These are phyloP conservation scores for Inga oerstediana DNA, from an alignment of 306 rosid genomes.

Conservation along the genomic window DNA sequence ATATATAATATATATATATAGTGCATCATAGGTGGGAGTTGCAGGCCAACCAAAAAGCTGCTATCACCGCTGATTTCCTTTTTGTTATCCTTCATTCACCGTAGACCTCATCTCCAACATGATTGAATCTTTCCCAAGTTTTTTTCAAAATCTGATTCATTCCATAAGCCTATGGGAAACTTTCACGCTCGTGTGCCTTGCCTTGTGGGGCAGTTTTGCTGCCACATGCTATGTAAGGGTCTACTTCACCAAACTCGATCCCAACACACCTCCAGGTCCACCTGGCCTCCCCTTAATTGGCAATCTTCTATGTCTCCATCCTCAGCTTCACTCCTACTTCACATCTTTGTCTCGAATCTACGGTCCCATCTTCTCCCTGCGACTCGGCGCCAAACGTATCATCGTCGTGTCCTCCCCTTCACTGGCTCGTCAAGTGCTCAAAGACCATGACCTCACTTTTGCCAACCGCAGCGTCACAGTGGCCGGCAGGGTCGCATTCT, in stretches of 20 bases:
- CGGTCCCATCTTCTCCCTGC: slow-evolving; percentile 68
- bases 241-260: background rate
- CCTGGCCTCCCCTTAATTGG: slow-evolving; percentile 66
- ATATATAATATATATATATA: too few species aligned
- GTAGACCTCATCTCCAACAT: background rate
- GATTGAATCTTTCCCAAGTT: background rate
- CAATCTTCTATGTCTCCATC: slow-evolving; percentile 63
- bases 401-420: slow-evolving; percentile 57
- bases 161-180: background rate
- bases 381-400: slow-evolving; percentile 54
- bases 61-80: background rate
- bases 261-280: slow-evolving; percentile 68
- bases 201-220: background rate
- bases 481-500: slow-evolving; percentile 31
- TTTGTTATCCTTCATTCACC: background rate
- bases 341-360: slow-evolving; percentile 44
- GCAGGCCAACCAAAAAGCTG: background rate
- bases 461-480: slow-evolving; percentile 75
- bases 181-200: background rate
- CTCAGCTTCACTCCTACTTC: slow-evolving; percentile 78
- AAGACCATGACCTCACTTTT: slow-evolving; percentile 59
- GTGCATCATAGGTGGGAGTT: background rate
- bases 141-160: background rate
- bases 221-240: background rate
- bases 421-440: slow-evolving; percentile 58